These are phyloP conservation scores for Notholithocarpus densiflorus DNA, from an alignment of 306 rosid species.

Conservation along the genomic window DNA sequence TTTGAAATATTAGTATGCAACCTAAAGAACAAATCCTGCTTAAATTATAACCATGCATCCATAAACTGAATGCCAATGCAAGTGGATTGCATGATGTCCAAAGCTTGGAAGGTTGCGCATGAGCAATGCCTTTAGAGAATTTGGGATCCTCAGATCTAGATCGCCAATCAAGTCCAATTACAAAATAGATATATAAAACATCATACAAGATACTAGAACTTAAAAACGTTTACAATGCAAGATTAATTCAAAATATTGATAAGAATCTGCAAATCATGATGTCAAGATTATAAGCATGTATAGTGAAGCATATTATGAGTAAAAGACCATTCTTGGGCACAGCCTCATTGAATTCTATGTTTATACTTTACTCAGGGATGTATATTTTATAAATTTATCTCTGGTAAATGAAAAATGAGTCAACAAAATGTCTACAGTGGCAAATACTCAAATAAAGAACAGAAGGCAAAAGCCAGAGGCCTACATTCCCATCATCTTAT, in stretches of 20 bases:
- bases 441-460: neutral
- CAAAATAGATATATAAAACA: slow-evolving; percentile 62
- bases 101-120: slow-evolving; percentile 43
- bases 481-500: neutral
- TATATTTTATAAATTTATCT: neutral
- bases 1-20: slow-evolving; percentile 24
- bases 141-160: slow-evolving; percentile 98
- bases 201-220: too few relatives aligned
- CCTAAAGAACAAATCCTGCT: slow-evolving; percentile 44
- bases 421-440: neutral
- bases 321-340: neutral
- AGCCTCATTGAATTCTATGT: neutral
- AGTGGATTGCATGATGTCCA: slow-evolving; percentile 9
- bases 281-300: neutral
- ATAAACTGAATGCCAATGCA: slow-evolving; percentile 23
- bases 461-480: neutral
- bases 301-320: neutral
- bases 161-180: slow-evolving; percentile 89
- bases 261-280: neutral
- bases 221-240: neutral
- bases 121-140: slow-evolving; percentile 51
- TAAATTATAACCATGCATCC: slow-evolving; percentile 39
- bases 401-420: neutral
- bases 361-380: neutral
- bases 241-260: neutral